phyloP scores from a whole-genome alignment of 805 yeast genomes.

The Metschnikowia cerradonensis region DNA sequence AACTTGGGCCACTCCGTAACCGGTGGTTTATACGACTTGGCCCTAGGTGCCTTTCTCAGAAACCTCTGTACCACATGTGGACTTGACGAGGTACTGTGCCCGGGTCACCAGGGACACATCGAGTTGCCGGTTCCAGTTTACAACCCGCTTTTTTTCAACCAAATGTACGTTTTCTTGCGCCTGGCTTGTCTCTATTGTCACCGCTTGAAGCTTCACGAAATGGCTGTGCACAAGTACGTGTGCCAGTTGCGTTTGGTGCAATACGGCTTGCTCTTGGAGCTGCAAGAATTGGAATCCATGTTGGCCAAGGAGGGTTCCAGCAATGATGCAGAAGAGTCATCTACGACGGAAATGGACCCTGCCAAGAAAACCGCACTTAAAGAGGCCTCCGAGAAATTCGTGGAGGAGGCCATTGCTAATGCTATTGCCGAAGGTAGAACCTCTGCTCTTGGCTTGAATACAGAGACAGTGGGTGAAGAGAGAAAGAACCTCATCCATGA shows the following conservation, averaged over 20 bases:
- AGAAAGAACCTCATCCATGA: slow-evolving; percentile 72
- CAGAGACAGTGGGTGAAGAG: slow-evolving; percentile 85
- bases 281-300: slow-evolving; percentile 67
- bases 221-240: slow-evolving; percentile 70
- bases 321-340: slow-evolving; percentile 39
- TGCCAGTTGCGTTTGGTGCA: slow-evolving; percentile 81
- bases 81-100: slow-evolving; percentile 87
- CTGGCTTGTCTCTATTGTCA: slow-evolving; percentile 88
- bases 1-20: slow-evolving; percentile 92
- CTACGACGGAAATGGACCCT: slow-evolving; percentile 31
- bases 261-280: slow-evolving; percentile 81
- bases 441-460: slow-evolving; percentile 60
- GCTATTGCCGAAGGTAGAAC: slow-evolving; percentile 78
- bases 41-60: slow-evolving; percentile 90
- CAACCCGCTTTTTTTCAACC: slow-evolving; percentile 91
- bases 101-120: slow-evolving; percentile 98
- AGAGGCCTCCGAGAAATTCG: slow-evolving; percentile 63
- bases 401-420: slow-evolving; percentile 60
- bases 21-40: slow-evolving; percentile 90
- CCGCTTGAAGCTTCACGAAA: slow-evolving; percentile 63
- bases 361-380: slow-evolving; percentile 45
- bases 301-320: slow-evolving; percentile 25
- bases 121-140: slow-evolving; percentile 94
- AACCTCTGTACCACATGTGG: slow-evolving; percentile 95
- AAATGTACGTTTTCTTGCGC: slow-evolving; percentile 79